These are phyloP conservation scores for Diaporthe amygdali DNA, from an alignment of 2,329 filamentous ascomycete species.

Conservation along the genomic window DNA sequence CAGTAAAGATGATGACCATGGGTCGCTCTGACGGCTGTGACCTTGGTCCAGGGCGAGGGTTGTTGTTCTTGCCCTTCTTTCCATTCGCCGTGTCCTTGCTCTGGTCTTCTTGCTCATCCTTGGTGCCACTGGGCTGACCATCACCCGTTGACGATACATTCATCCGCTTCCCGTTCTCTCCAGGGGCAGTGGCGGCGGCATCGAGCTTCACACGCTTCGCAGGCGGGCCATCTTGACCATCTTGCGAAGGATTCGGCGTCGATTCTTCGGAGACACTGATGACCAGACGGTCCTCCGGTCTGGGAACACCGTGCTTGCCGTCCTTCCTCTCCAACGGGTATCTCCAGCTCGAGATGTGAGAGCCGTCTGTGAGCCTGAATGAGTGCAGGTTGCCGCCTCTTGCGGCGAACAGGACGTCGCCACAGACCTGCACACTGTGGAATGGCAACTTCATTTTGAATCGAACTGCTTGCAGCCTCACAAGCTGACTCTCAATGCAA, in stretches of 20 bases:
- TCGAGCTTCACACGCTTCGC: slow-evolving; percentile 35
- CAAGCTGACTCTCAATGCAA: neutral
- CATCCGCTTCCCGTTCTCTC: slow-evolving; percentile 24
- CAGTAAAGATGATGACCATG: slow-evolving; percentile 70
- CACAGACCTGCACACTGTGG: slow-evolving; percentile 62
- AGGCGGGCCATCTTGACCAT: slow-evolving; percentile 28
- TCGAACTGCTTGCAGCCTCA: neutral
- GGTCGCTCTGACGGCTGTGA: slow-evolving; percentile 23
- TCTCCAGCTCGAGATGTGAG: slow-evolving; percentile 67
- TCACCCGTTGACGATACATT: neutral
- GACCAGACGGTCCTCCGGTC: slow-evolving; percentile 19
- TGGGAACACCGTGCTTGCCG: slow-evolving; percentile 28
- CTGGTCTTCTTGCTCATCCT: slow-evolving; percentile 25
- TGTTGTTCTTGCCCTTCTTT: slow-evolving; percentile 34
- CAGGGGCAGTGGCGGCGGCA: neutral
- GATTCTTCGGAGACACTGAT: slow-evolving; percentile 20
- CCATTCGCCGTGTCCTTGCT: slow-evolving; percentile 32
- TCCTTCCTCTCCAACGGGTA: slow-evolving; percentile 44
- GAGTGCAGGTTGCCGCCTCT: slow-evolving; percentile 75
- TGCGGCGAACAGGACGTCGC: slow-evolving; percentile 72
- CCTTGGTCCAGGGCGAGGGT: slow-evolving; percentile 14
- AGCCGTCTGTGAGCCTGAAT: slow-evolving; percentile 64
- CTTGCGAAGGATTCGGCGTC: slow-evolving; percentile 10
- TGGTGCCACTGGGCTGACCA: neutral
- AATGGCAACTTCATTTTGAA: slow-evolving; percentile 62